Evolutionary conservation across 805 yeast species (phyloP).

Genomic region (Nakazawaea populi): DNA sequence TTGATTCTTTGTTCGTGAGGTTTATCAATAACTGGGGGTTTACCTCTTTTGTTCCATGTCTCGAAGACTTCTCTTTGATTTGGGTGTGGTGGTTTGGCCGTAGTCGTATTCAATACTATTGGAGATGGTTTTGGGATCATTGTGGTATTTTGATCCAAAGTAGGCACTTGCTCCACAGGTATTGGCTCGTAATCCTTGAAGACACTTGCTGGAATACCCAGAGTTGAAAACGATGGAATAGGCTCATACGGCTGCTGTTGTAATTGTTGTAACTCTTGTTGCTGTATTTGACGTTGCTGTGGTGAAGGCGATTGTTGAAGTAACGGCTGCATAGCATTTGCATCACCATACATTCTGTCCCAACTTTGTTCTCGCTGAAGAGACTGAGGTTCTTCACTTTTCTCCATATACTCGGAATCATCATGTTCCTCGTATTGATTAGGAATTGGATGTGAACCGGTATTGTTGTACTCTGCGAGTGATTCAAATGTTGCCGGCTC

Average conservation of each 20-base stretch:
- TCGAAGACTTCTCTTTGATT: slow-evolving; percentile 11
- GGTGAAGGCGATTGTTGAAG: slow-evolving; percentile 2
- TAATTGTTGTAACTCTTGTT: background rate
- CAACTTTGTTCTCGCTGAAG: background rate
- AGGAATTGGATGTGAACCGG: background rate
- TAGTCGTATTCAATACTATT: slow-evolving; percentile 10
- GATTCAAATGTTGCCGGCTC: slow-evolving; percentile 4
- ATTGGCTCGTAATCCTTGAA: slow-evolving; percentile 7
- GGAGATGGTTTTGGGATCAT: slow-evolving; percentile 13
- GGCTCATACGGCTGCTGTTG: slow-evolving; percentile 3
- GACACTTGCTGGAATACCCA: slow-evolving; percentile 3
- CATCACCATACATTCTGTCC: background rate
- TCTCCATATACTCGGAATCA: background rate
- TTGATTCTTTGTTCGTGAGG: slow-evolving; percentile 92
- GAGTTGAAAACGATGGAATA: slow-evolving; percentile 1
- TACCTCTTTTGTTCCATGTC: slow-evolving; percentile 65
- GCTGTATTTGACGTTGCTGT: slow-evolving; percentile 2
- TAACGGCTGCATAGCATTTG: background rate
- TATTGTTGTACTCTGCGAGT: background rate
- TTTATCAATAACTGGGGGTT: slow-evolving; percentile 87
- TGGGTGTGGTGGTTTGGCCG: slow-evolving; percentile 10
- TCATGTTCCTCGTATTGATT: background rate
- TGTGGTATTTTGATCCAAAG: slow-evolving; percentile 16
- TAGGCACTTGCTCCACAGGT: slow-evolving; percentile 9
- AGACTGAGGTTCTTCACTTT: background rate